Base-by-base conservation (phyloP, 805 yeast genomes). In the Hanseniaspora singularis region DNA sequence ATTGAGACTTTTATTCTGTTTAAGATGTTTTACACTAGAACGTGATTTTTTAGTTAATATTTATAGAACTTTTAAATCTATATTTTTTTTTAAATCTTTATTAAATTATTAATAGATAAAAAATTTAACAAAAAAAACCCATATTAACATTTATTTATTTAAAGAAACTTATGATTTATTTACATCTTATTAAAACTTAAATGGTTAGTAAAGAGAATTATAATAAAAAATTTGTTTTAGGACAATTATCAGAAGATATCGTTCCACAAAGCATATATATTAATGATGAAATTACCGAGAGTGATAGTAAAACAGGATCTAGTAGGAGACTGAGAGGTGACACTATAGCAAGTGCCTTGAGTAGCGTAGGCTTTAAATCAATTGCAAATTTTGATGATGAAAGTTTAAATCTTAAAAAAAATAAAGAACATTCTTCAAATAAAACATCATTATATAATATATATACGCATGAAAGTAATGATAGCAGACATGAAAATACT, bases 311-410 rank as follows among this genome's bases (percentile, higher is more conserved):
- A 24, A n/a, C n/a, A n/a, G n/a, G n/a, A n/a, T n/a, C n/a, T 10
- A 52, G 53, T 37, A 38, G 51, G 2, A 51, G 55, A 41, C 16
- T 41, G 50, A 7, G 50, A 51, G 15, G 52, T 47, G 27, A 38
- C 46, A 32, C 49, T 46, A 18, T 51, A 4, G 50, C 54, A 12
- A 58, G 58, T 10, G 53, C 51, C 31, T 46, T 58, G 44, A 56
- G 60, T 1, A 56, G 52, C 30, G 57, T 59, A 24, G 61, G 62
- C 3, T 59, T 59, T 31, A 61, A 56, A 38, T 57, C 61, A 2
- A 57, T 59, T 19, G 36, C 27, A 14, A 42, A 34, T 22, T 20
- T 15, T 4, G 19, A 20, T n/a, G n/a, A 31, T 7, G n/a, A 7
- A 7, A 7, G 14, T 14, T 31, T 15, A 8, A n/a, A 31, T 8